Evolutionary conservation across 2,329 filamentous ascomycete species (phyloP).

Genomic region (Fusarium pseudograminearum): DNA sequence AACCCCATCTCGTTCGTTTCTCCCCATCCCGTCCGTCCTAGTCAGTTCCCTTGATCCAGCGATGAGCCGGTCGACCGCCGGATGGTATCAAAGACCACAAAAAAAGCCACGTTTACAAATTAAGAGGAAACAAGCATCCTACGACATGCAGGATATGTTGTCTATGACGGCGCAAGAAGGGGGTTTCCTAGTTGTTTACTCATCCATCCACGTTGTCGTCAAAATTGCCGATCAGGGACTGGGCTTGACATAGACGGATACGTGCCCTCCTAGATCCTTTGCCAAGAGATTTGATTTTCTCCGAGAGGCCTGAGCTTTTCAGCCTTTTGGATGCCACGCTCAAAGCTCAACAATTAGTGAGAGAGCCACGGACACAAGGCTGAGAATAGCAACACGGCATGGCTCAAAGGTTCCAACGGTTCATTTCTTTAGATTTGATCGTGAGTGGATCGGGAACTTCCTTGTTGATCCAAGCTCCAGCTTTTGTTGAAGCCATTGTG

Average conservation of each 20-base stretch:
- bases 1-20: constrained; percentile 6
- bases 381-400: constrained; percentile 14
- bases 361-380: constrained; percentile 6
- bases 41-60: constrained; percentile 38
- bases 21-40: constrained; percentile 20
- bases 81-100: constrained; percentile 7
- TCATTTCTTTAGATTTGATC: constrained; percentile 6
- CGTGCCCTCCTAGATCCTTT: constrained; percentile 31
- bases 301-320: constrained; percentile 32
- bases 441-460: constrained; percentile 5
- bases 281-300: constrained; percentile 44
- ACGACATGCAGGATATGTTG: constrained; percentile 24
- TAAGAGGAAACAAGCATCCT: constrained; percentile 18
- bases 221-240: constrained; percentile 45
- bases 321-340: background rate
- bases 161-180: constrained; percentile 30
- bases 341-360: background rate
- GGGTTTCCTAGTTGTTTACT: constrained; percentile 8
- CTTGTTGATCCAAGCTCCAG: constrained; percentile 10
- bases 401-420: constrained; percentile 9
- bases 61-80: constrained; percentile 25
- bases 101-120: constrained; percentile 24
- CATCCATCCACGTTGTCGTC: constrained; percentile 1
- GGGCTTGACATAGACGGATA: background rate
- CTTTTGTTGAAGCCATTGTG: constrained; percentile 20